phyloP scores from a whole-genome alignment of 2,329 filamentous ascomycete genomes.

The Phoma herbarum region DNA sequence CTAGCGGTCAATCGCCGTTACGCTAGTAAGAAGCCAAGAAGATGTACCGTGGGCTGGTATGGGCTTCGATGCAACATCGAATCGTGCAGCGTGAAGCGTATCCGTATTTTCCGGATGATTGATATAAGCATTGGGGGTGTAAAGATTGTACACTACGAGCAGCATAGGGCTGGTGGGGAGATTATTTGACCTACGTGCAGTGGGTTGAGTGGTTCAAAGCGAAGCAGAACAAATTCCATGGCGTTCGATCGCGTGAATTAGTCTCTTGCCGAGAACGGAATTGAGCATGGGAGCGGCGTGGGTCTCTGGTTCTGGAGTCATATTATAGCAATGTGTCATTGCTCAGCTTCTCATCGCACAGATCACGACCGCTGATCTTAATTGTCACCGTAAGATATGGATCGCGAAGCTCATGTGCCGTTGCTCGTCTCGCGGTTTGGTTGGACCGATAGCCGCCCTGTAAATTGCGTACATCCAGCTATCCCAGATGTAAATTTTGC shows the following conservation, averaged over 20 bases:
- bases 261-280: not conserved
- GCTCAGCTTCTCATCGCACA: not conserved
- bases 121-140: not conserved
- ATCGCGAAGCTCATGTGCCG: not conserved
- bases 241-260: not conserved
- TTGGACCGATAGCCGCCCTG: not conserved
- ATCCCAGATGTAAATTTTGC: not conserved
- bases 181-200: not conserved
- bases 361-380: not conserved
- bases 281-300: not conserved
- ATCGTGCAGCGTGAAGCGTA: not conserved
- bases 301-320: not conserved
- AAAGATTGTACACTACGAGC: not conserved
- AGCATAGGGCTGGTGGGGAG: not conserved
- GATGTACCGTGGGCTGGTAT: not conserved
- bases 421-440: not conserved
- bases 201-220: not conserved
- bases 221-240: not conserved
- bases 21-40: not conserved
- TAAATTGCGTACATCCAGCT: not conserved
- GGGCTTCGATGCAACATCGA: not conserved
- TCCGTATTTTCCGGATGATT: not conserved
- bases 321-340: not conserved
- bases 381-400: not conserved
- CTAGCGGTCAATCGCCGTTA: not conserved